phyloP scores from a whole-genome alignment of 2,329 filamentous ascomycete genomes.

The Ophiostoma ips region DNA sequence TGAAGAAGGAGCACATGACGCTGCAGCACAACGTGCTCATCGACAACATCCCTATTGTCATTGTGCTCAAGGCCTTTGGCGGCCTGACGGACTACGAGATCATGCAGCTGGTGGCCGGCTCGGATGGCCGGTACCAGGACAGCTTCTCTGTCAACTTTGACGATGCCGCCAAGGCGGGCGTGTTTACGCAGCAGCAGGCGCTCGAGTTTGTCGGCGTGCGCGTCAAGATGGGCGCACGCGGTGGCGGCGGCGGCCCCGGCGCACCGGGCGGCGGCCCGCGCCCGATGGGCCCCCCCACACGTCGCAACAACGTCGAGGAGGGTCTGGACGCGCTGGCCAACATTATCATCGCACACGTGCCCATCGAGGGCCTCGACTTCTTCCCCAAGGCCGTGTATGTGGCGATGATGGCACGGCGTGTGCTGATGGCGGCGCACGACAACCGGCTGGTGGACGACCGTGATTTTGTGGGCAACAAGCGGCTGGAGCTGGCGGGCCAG shows the following conservation, averaged over 20 bases:
- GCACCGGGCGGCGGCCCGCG: conserved; percentile 25
- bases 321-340: conserved; percentile 85
- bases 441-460: conserved; percentile 83
- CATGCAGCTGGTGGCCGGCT: conserved; percentile 75
- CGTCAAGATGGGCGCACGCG: conserved; percentile 72
- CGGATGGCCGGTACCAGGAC: conserved; percentile 81
- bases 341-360: conserved; percentile 88
- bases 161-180: conserved; percentile 67
- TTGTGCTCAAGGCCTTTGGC: conserved; percentile 84
- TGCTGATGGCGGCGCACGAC: conserved; percentile 86
- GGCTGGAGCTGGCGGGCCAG: conserved; percentile 86
- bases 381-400: conserved; percentile 95
- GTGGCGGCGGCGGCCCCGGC: conserved; percentile 10
- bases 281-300: conserved; percentile 38
- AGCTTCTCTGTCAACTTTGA: conserved; percentile 94
- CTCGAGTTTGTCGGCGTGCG: conserved; percentile 80
- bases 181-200: conserved; percentile 90
- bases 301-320: conserved; percentile 76
- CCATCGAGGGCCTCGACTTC: conserved; percentile 83
- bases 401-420: conserved; percentile 92
- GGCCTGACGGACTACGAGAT: conserved; percentile 93
- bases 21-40: conserved; percentile 86
- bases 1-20: conserved; percentile 85
- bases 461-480: conserved; percentile 97
- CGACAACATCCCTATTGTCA: conserved; percentile 89